Evolutionary conservation across 177 flowering plant genomes (phyloP).

Genomic region (Vitis hybrid): DNA sequence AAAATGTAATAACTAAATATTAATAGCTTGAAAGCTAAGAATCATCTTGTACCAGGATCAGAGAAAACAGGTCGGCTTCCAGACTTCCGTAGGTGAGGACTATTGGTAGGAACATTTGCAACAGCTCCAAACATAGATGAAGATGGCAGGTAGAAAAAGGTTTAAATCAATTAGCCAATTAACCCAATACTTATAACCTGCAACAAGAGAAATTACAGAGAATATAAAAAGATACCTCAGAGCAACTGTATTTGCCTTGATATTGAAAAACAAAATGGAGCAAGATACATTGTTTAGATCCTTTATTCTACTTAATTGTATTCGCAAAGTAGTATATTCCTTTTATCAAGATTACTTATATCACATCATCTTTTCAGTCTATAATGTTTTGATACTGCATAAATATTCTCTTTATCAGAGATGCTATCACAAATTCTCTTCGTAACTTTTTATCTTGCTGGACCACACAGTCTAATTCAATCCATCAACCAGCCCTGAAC

Average conservation of each 20-base stretch:
- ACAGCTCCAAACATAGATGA: slow-evolving; percentile 77
- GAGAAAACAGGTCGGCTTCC: slow-evolving; percentile 65
- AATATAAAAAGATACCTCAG: too few species aligned
- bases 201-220: not conserved
- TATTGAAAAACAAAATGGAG: not conserved
- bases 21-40: not conserved
- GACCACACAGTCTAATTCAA: too few species aligned
- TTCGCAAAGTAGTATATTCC: too few species aligned
- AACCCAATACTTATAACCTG: slow-evolving; percentile 7
- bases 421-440: too few species aligned
- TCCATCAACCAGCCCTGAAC: too few species aligned
- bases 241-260: too few species aligned
- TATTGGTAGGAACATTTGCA: slow-evolving; percentile 45
- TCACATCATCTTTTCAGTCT: too few species aligned
- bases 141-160: slow-evolving; percentile 12
- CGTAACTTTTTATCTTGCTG: too few species aligned
- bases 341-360: too few species aligned
- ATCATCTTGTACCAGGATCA: slow-evolving; percentile 55
- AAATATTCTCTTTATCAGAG: too few species aligned
- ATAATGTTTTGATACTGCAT: too few species aligned
- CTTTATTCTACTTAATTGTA: too few species aligned
- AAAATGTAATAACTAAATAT: not conserved
- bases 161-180: not conserved
- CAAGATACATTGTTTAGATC: not conserved
- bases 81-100: slow-evolving; percentile 81